A percentile compares a stretch with the other conserved stretches of the same genome.
Conservation (phyloP, 345 rosid species). For the Conringia planisiliqua region DNA sequence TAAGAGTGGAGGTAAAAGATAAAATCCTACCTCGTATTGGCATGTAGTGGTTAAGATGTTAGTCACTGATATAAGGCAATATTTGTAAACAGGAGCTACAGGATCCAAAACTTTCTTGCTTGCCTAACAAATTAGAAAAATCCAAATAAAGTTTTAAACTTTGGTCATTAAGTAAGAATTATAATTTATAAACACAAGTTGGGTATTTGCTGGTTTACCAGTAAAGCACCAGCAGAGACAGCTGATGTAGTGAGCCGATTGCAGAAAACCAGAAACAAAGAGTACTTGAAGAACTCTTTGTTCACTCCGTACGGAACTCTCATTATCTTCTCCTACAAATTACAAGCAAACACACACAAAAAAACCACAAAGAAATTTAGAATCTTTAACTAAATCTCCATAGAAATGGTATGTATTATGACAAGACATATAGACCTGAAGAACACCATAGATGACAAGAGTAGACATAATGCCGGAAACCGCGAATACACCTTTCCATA, state of each 20-base stretch:
- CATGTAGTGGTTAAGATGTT: constrained; percentile 92
- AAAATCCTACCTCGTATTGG: constrained; percentile 74
- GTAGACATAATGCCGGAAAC: constrained; percentile 86
- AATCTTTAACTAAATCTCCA: not conserved
- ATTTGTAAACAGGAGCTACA: constrained; percentile 90
- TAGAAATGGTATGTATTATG: not conserved
- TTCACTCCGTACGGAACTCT: constrained; percentile 78
- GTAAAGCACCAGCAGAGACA: constrained; percentile 71
- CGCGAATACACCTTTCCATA: constrained; percentile 75
- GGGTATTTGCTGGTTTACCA: constrained; percentile 39
- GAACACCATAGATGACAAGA: constrained; percentile 87
- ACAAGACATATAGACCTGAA: constrained; percentile 48
- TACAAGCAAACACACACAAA: not conserved
- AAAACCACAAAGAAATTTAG: not conserved
- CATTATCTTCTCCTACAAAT: constrained; percentile 83
- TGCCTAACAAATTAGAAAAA: constrained; percentile 40
- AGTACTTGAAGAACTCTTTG: constrained; percentile 74
- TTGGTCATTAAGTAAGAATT: not conserved
- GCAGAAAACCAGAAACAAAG: constrained; percentile 92
- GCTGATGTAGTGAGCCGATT: constrained; percentile 83
- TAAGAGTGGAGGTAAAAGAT: not conserved
- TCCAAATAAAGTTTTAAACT: not conserved
- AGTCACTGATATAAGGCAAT: constrained; percentile 67
- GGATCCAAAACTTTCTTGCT: constrained; percentile 82
- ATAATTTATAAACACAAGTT: not conserved